Conservation (phyloP, 2,329 filamentous ascomycete species). For the Colletotrichum incanum region DNA sequence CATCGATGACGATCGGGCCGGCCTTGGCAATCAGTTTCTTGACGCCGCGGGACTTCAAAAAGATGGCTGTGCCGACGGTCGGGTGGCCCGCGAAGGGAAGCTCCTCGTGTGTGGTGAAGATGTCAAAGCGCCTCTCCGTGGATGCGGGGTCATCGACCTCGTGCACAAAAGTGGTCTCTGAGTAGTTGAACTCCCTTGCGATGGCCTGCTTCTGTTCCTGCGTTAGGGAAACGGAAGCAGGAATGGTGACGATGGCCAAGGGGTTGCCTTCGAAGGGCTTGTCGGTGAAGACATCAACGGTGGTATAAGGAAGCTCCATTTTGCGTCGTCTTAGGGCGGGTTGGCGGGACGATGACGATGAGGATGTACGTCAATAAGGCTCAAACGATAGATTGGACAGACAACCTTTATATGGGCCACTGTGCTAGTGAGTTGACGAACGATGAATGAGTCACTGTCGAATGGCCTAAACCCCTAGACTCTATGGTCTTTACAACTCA, state of each 20-base stretch:
- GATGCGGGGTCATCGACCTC: conserved; percentile 54
- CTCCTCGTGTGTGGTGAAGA: conserved; percentile 70
- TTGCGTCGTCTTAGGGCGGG: not conserved
- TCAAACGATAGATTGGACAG: not conserved
- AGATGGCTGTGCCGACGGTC: conserved; percentile 70
- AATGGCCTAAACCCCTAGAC: no score
- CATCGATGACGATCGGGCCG: conserved; percentile 66
- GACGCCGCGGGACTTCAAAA: conserved; percentile 59
- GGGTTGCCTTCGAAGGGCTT: conserved; percentile 71
- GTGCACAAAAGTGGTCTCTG: conserved; percentile 76
- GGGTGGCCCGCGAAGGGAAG: conserved; percentile 76
- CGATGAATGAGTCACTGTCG: conserved; percentile 3
- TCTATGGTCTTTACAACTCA: not conserved
- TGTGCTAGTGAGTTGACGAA: not conserved
- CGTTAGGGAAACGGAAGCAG: conserved; percentile 59
- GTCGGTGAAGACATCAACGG: conserved; percentile 72
- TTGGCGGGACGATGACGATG: no score
- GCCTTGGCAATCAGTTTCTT: conserved; percentile 68
- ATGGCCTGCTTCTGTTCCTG: conserved; percentile 71
- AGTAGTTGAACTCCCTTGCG: conserved; percentile 75
- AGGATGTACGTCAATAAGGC: not conserved
- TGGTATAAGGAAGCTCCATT: conserved; percentile 65
- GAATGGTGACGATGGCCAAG: conserved; percentile 72
- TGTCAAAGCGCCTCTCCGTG: conserved; percentile 66
- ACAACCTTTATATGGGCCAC: not conserved